Evolutionary conservation across 1,284 basidiomycete species (phyloP).

Genomic region (Cystobasidiaceae sp.): DNA sequence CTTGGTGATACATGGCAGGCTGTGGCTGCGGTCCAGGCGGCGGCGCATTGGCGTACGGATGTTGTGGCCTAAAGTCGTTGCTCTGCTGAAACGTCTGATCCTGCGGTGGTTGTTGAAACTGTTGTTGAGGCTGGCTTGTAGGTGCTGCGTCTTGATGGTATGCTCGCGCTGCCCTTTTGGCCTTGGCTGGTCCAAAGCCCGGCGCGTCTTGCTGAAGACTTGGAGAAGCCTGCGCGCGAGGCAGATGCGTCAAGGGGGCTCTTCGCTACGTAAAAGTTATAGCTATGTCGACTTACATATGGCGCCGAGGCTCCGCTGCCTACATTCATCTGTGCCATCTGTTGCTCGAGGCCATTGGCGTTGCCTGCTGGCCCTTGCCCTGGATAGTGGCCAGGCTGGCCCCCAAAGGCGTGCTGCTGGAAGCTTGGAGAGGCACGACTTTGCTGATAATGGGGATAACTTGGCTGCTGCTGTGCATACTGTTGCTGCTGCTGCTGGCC

Average conservation of each 20-base stretch:
- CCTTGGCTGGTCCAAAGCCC: constrained; percentile 16
- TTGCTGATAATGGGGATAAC: not conserved
- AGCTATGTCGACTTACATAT: not conserved
- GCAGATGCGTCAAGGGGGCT: too few relatives aligned
- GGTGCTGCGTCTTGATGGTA: constrained; percentile 31
- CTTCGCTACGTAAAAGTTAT: not conserved
- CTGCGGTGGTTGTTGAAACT: constrained; percentile 32
- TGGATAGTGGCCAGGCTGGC: too few relatives aligned
- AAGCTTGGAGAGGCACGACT: not conserved
- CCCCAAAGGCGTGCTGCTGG: too few relatives aligned
- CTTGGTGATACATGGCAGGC: constrained; percentile 35
- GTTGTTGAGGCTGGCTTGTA: not conserved
- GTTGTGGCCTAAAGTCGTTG: constrained; percentile 20
- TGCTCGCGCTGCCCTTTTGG: constrained; percentile 32
- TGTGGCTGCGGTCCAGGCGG: constrained; percentile 34
- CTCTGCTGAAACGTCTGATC: constrained; percentile 34
- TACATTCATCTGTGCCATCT: constrained; percentile 11
- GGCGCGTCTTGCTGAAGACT: not conserved
- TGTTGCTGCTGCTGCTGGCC: not conserved
- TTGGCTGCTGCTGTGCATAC: not conserved
- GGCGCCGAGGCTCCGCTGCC: not conserved
- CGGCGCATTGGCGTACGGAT: constrained; percentile 29
- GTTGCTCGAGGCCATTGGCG: not conserved
- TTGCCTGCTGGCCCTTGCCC: too few relatives aligned
- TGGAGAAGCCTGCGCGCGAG: not conserved